A percentile compares a stretch with the other conserved stretches of the same genome.
Conservation (phyloP, 177 flowering plant species). For the Tripterygium wilfordii region DNA sequence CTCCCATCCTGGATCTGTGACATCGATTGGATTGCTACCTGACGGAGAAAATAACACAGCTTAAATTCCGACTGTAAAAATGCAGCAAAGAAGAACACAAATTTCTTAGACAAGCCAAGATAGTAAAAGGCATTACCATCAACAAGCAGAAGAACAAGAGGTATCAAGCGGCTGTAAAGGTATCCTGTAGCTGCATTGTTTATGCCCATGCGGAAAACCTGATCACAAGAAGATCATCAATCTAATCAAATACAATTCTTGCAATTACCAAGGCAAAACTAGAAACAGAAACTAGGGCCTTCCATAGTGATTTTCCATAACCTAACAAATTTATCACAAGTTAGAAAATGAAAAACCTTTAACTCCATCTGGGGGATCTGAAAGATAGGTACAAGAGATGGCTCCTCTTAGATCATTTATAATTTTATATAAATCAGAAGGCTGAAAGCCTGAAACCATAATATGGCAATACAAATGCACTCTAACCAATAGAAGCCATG, state of each 20-base stretch:
- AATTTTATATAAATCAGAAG: no score
- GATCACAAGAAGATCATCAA: neutral
- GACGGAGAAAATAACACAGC: conserved; percentile 12
- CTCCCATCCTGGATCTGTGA: conserved; percentile 86
- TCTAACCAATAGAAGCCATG: no score
- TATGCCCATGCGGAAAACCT: conserved; percentile 60
- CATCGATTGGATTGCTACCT: conserved; percentile 94
- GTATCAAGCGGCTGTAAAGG: conserved; percentile 76
- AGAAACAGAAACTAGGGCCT: no score
- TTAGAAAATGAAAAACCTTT: no score
- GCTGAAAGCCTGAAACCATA: no score
- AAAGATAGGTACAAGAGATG: no score
- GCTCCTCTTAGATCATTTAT: no score
- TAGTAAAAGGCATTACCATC: conserved; percentile 50
- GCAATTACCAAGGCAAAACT: no score
- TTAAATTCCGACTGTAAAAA: neutral
- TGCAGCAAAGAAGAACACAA: neutral
- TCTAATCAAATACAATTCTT: neutral
- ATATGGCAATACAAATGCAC: no score
- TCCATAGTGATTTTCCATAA: no score
- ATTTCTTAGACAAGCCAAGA: neutral
- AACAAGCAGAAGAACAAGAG: conserved; percentile 86
- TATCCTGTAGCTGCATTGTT: conserved; percentile 52
- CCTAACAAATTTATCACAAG: no score
- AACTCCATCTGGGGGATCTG: no score